Conservation (phyloP, 371 early-diverging fungal genomes). For the Homolaphlyctis polyrhiza region DNA sequence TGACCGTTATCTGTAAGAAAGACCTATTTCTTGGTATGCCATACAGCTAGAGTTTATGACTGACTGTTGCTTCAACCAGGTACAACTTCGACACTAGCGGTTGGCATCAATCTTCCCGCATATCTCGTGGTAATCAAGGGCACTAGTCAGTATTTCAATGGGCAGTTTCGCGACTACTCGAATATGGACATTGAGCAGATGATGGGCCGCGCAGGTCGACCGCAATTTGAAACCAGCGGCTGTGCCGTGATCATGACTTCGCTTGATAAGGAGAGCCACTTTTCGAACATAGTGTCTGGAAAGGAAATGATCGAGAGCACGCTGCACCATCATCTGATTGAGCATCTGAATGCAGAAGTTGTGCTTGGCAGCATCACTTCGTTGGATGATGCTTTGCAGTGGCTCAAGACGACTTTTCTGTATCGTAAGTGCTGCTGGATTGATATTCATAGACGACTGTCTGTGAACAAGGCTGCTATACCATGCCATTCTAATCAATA, state of each 20-base stretch:
- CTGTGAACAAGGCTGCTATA: no score
- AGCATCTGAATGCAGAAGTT: conserved; percentile 81
- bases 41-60: not conserved
- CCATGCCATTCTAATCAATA: no score
- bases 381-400: conserved; percentile 23
- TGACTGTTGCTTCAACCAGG: conserved; percentile 26
- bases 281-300: conserved; percentile 54
- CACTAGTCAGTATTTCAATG: conserved; percentile 59
- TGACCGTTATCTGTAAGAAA: not conserved
- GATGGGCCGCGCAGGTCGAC: conserved; percentile 91
- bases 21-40: not conserved
- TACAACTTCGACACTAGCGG: conserved; percentile 85
- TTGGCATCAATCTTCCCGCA: conserved; percentile 94
- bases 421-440: conserved; percentile 32
- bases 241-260: conserved; percentile 74
- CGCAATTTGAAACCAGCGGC: conserved; percentile 76
- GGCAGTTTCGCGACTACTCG: conserved; percentile 55
- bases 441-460: not conserved
- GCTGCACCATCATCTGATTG: conserved; percentile 71
- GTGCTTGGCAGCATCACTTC: conserved; percentile 67
- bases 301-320: conserved; percentile 61
- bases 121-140: conserved; percentile 83
- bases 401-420: conserved; percentile 70
- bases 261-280: conserved; percentile 43
- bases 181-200: conserved; percentile 80